Percentiles rank a stretch among this genome's conserved stretches.
phyloP scores from a whole-genome alignment of 768 basidiomycete species.

The Epithele typhae region DNA sequence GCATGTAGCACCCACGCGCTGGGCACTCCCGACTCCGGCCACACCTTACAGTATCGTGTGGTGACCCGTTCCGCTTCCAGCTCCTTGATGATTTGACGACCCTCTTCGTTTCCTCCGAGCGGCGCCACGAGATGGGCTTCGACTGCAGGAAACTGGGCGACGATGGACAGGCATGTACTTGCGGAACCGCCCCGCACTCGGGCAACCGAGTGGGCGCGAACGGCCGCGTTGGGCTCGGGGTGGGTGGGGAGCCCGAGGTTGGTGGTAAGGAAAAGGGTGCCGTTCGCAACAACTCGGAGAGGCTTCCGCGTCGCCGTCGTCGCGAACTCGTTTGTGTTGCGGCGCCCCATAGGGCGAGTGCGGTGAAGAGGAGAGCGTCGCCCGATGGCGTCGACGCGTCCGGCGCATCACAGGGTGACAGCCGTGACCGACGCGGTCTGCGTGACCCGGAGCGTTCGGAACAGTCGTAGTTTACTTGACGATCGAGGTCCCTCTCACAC shows the following conservation, averaged over 20 bases:
- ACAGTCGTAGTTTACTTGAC: too few species aligned
- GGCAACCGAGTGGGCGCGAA: conserved; percentile 69
- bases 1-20: conserved; percentile 80
- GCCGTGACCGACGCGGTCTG: too few species aligned
- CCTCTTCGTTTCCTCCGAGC: conserved; percentile 70
- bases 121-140: conserved; percentile 73
- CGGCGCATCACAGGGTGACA: neutral
- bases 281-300: conserved; percentile 75
- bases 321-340: conserved; percentile 22
- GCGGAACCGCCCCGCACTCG: conserved; percentile 71
- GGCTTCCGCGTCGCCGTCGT: conserved; percentile 23
- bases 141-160: conserved; percentile 65
- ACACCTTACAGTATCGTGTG: conserved; percentile 70
- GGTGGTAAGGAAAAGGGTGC: conserved; percentile 77
- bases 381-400: too few species aligned
- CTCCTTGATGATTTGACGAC: conserved; percentile 53
- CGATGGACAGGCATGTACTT: conserved; percentile 60
- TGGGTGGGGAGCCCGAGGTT: conserved; percentile 59
- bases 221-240: conserved; percentile 50
- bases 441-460: too few species aligned
- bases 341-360: conserved; percentile 12
- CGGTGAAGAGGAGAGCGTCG: neutral
- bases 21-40: conserved; percentile 69
- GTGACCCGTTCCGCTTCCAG: conserved; percentile 64
- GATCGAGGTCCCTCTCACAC: too few species aligned